A percentile compares a stretch with the other conserved stretches of the same genome.
phyloP scores from a whole-genome alignment of 257 asterid species.

The Verbascum thapsus region DNA sequence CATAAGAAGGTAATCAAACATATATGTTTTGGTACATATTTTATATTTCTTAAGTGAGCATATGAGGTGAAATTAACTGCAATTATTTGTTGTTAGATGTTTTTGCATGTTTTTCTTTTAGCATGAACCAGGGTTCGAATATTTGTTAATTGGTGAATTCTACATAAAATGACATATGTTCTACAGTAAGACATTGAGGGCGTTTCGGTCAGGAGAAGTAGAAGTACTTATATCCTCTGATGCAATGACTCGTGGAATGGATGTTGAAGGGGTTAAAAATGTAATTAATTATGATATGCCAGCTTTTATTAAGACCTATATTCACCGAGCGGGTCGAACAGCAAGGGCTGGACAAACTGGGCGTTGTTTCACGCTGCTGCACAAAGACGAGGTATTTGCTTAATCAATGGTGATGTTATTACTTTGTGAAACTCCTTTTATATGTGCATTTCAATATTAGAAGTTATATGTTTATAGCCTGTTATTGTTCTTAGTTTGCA shows the following conservation, averaged over 20 bases:
- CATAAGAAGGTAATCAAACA: conserved; percentile 64
- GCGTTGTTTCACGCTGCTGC: conserved; percentile 74
- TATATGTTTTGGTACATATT: background rate
- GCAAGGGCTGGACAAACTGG: conserved; percentile 90
- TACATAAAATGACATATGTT: conserved; percentile 20
- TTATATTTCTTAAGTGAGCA: conserved; percentile 11
- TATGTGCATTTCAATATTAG: background rate
- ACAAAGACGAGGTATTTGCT: conserved; percentile 62
- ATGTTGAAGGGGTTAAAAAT: conserved; percentile 82
- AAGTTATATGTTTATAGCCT: background rate
- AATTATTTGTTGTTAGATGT: background rate
- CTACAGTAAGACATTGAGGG: conserved; percentile 73
- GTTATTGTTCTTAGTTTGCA: background rate
- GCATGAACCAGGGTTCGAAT: background rate
- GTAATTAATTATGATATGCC: conserved; percentile 92
- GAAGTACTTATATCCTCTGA: conserved; percentile 85
- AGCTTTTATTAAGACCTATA: conserved; percentile 64
- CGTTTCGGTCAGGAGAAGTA: conserved; percentile 70
- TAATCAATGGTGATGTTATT: conserved; percentile 1
- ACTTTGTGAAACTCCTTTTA: background rate
- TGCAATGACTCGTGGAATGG: conserved; percentile 96
- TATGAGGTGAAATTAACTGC: background rate
- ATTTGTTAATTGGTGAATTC: background rate
- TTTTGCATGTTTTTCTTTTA: background rate
- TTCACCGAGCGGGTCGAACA: conserved; percentile 94